Percentiles rank a stretch among this genome's conserved stretches.
phyloP scores from a whole-genome alignment of 768 basidiomycete genomes.

The Rhizopogon rudus region DNA sequence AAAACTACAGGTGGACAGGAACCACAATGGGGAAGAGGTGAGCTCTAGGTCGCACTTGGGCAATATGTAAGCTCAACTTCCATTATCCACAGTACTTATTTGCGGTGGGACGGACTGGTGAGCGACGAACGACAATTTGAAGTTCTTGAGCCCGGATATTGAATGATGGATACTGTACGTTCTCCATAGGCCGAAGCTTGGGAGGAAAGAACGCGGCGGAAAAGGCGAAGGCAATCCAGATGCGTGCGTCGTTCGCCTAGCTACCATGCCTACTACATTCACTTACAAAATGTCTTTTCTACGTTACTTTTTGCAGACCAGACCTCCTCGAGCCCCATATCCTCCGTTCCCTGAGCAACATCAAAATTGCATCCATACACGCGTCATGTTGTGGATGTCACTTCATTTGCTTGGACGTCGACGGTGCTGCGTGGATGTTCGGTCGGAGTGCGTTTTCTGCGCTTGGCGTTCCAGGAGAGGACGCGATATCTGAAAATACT shows the following conservation, averaged over 20 bases:
- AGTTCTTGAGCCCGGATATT: slow-evolving; percentile 3
- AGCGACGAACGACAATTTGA: slow-evolving; percentile 21
- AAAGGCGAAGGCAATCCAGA: slow-evolving; percentile 37
- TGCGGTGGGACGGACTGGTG: slow-evolving; percentile 89
- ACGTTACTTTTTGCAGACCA: slow-evolving; percentile 40
- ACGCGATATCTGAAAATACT: slow-evolving; percentile 67
- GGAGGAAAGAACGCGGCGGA: slow-evolving; percentile 64
- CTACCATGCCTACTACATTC: neutral
- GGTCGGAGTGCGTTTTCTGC: slow-evolving; percentile 74
- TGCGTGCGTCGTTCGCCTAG: slow-evolving; percentile 16
- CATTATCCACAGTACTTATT: slow-evolving; percentile 55
- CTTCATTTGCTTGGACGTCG: slow-evolving; percentile 64
- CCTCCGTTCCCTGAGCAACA: slow-evolving; percentile 80
- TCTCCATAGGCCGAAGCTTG: slow-evolving; percentile 62
- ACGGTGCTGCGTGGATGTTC: slow-evolving; percentile 85
- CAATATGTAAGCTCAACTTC: slow-evolving; percentile 10
- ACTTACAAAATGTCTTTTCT: neutral
- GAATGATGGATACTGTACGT: slow-evolving; percentile 1
- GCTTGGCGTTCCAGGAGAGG: slow-evolving; percentile 55
- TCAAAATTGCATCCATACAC: slow-evolving; percentile 68
- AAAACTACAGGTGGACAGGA: slow-evolving; percentile 21
- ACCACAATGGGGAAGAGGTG: slow-evolving; percentile 42
- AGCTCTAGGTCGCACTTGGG: slow-evolving; percentile 7
- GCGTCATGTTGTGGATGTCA: slow-evolving; percentile 76
- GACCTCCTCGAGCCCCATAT: slow-evolving; percentile 89